These are phyloP conservation scores for Sphaerobolus stellatus DNA, from an alignment of 1,284 basidiomycete genomes.

Conservation along the genomic window DNA sequence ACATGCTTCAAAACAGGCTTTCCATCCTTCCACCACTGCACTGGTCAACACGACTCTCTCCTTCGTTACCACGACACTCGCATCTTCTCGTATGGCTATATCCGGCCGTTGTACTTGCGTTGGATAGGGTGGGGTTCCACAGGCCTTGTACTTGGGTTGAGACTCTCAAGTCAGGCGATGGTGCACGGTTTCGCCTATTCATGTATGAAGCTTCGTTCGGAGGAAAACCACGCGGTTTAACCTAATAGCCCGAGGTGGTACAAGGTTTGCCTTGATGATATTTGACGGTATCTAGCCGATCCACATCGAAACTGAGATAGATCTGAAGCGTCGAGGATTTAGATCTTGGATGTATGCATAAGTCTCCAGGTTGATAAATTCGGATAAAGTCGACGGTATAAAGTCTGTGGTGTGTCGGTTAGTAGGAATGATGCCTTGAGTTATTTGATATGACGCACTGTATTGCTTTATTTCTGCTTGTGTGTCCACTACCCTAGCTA, in stretches of 20 bases:
- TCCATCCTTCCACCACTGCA: conserved; percentile 93
- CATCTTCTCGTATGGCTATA: conserved; percentile 89
- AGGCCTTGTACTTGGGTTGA: conserved; percentile 69
- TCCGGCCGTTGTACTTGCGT: conserved; percentile 74
- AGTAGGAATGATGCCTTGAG: no score
- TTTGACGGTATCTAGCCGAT: conserved; percentile 97
- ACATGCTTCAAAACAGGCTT: conserved; percentile 93
- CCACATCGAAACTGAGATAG: conserved; percentile 97
- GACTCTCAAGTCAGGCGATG: conserved; percentile 96
- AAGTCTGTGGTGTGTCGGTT: no score
- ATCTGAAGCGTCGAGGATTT: no score
- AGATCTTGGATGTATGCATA: no score
- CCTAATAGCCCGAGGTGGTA: conserved; percentile 95
- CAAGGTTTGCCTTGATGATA: conserved; percentile 97
- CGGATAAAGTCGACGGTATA: no score
- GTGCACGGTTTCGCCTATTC: conserved; percentile 88
- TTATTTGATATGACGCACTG: no score
- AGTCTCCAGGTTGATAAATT: no score
- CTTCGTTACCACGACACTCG: conserved; percentile 94
- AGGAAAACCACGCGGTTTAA: conserved; percentile 89
- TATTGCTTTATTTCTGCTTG: no score
- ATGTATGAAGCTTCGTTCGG: conserved; percentile 87
- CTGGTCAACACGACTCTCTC: conserved; percentile 91
- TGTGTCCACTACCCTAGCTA: no score
- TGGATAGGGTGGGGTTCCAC: neutral